Percentiles rank a stretch among this genome's conserved stretches.
Conservation (phyloP, 192 early-diverging fungal genomes). For the Mycoemilia scoparia region DNA sequence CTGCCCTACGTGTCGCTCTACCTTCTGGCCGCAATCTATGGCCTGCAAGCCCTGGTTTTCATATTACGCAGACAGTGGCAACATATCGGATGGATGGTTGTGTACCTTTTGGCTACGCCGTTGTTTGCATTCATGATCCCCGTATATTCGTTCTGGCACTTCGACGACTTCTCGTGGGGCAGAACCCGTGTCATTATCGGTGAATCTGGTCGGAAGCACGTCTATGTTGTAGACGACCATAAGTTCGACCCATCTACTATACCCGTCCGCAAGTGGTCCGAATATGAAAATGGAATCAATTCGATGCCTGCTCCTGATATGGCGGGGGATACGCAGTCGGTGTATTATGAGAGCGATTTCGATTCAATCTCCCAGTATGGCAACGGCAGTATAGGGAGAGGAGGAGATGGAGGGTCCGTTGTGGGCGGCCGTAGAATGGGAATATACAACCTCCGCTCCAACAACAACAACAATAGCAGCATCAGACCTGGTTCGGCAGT, state of each 20-base stretch:
- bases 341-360: constrained; percentile 15
- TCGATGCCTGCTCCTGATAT: constrained; percentile 32
- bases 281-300: constrained; percentile 63
- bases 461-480: too few species aligned
- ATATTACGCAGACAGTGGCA: constrained; percentile 77
- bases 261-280: constrained; percentile 61
- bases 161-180: constrained; percentile 99
- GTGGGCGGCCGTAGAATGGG: too few species aligned
- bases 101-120: constrained; percentile 80
- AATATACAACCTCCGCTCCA: too few species aligned
- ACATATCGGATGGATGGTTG: constrained; percentile 93
- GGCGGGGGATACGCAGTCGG: constrained; percentile 39
- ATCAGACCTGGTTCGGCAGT: constrained; percentile 19
- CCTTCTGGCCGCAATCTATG: constrained; percentile 75
- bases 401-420: constrained; percentile 42
- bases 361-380: too few species aligned
- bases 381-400: too few species aligned
- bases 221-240: constrained; percentile 41
- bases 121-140: constrained; percentile 65
- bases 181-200: constrained; percentile 85
- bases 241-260: constrained; percentile 62
- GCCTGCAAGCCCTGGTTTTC: constrained; percentile 75
- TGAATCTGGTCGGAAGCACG: constrained; percentile 54
- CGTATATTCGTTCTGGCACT: constrained; percentile 97
- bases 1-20: constrained; percentile 64